Evolutionary conservation across 768 basidiomycete genomes (phyloP), one percentile per base, ranked within the genome.

Genomic region (Phylloporus sp.): DNA sequence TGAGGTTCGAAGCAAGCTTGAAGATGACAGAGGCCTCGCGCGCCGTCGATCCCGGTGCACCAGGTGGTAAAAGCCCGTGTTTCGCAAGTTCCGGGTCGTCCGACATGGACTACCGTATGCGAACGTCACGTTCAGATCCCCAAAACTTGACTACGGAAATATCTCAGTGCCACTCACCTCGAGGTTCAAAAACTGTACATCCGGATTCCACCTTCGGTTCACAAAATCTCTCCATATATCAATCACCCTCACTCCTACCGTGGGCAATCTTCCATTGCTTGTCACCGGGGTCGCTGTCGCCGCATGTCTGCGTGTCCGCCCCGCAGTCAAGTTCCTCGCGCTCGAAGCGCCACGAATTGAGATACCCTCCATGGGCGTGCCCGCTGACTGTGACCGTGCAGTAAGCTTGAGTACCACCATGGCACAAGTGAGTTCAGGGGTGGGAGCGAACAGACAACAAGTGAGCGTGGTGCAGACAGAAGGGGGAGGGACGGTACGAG

Each of bases 1-100:
- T 82, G 47, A 94, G 80, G 58, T 86, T 79, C 18, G 80, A 77
- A 1, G 93, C 91, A 11, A 95, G 75, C 68, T 94, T 94, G 76
- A 94, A 94, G 40, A 97, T 84, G 10, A 95, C 92, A 6, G 86
- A 80, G 0, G 87, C 84, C 60, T 90, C 87, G 53, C 76, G 80
- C 20, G 70, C 64, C 23, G 80, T 75, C 28, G 87, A 82, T 10
- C 85, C 81, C 27, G 78, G 76, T 23, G 73, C 72, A 7, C 91
- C 91, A 4, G 91, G 92, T 2, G 86, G 80, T 26, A 75, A 61
- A 26, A 97, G 73, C 39, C 82, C 79, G 59, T 91, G 70, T 62
- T 83, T 86, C 66, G 80, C 81, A 54, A 97, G 73, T 48, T 85
- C 73, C 35, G 85, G 80, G 65, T 97, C 94, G 29, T 88, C 82